Percentiles rank a stretch among this genome's conserved stretches.
These are phyloP conservation scores for Metarhizium album DNA, from an alignment of 2,329 filamentous ascomycete species.

Conservation along the genomic window DNA sequence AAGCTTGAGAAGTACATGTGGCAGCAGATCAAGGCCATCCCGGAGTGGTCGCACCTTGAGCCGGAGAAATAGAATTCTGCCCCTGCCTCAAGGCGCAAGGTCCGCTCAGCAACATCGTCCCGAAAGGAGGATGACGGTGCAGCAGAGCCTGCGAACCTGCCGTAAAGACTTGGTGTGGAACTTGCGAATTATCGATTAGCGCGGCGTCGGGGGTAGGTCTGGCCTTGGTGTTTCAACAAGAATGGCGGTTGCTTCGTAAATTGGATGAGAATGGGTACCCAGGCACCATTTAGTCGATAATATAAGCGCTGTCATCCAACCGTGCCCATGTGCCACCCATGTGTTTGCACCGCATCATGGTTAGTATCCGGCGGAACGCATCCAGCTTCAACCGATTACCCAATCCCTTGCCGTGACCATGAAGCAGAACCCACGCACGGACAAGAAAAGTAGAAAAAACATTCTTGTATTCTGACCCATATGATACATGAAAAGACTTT, in stretches of 20 bases:
- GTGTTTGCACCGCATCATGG: no score
- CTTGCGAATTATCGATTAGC: neutral
- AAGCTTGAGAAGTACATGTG: constrained; percentile 94
- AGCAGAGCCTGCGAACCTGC: neutral
- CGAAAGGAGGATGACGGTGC: neutral
- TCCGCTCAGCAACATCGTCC: neutral
- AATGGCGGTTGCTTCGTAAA: neutral
- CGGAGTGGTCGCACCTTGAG: constrained; percentile 72
- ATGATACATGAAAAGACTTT: neutral
- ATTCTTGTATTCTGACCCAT: neutral
- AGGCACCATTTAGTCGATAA: no score
- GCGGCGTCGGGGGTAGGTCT: neutral
- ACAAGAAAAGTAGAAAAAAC: neutral
- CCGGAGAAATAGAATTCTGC: constrained; percentile 21
- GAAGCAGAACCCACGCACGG: constrained; percentile 1
- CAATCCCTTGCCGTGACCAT: no score
- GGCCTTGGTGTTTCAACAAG: neutral
- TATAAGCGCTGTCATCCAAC: no score
- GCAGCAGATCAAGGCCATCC: constrained; percentile 80
- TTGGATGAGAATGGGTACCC: no score
- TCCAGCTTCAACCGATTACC: no score
- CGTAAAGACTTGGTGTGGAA: neutral
- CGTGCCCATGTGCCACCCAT: no score
- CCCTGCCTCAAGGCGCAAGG: constrained; percentile 5
- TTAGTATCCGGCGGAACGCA: no score